A percentile compares a stretch with the other conserved stretches of the same genome.
Evolutionary conservation across 2,329 filamentous ascomycete genomes (phyloP).

Genomic region (Colletotrichum trifolii): DNA sequence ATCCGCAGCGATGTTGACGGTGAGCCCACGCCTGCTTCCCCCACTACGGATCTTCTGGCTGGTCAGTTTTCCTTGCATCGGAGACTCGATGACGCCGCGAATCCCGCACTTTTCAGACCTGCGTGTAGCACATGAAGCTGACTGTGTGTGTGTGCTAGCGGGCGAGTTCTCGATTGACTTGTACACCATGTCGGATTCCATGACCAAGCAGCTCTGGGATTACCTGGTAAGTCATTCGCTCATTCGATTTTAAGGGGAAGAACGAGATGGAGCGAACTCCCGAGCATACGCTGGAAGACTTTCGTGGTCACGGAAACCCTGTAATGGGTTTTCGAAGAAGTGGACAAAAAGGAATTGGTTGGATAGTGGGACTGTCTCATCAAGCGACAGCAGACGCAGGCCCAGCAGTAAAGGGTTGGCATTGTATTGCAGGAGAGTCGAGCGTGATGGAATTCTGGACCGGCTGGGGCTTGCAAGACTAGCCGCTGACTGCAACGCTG

Average conservation of each 20-base stretch:
- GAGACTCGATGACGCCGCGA: constrained; percentile 11
- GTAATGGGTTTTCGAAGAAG: too few relatives aligned
- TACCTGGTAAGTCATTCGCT: constrained; percentile 64
- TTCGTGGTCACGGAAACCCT: too few relatives aligned
- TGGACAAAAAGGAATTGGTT: too few relatives aligned
- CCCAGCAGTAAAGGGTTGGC: too few relatives aligned
- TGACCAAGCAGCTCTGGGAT: constrained; percentile 97
- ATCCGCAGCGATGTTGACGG: constrained; percentile 97
- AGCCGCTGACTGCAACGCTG: constrained; percentile 31
- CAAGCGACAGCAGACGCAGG: too few relatives aligned
- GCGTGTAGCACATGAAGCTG: constrained; percentile 41
- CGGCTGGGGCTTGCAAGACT: constrained; percentile 8
- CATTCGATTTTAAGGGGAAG: constrained; percentile 17
- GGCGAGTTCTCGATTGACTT: constrained; percentile 99
- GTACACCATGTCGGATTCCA: constrained; percentile 90
- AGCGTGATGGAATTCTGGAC: background rate
- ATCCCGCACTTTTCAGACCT: constrained; percentile 8
- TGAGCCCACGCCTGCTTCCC: constrained; percentile 59
- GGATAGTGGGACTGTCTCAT: too few relatives aligned
- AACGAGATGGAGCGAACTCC: too few relatives aligned
- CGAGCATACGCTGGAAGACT: too few relatives aligned
- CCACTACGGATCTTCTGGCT: constrained; percentile 31
- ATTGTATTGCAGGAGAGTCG: too few relatives aligned
- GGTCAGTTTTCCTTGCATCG: constrained; percentile 36
- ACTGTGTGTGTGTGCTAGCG: constrained; percentile 58